Evolutionary conservation across 345 rosid species (phyloP).

Genomic region (Corchorus olitorius): DNA sequence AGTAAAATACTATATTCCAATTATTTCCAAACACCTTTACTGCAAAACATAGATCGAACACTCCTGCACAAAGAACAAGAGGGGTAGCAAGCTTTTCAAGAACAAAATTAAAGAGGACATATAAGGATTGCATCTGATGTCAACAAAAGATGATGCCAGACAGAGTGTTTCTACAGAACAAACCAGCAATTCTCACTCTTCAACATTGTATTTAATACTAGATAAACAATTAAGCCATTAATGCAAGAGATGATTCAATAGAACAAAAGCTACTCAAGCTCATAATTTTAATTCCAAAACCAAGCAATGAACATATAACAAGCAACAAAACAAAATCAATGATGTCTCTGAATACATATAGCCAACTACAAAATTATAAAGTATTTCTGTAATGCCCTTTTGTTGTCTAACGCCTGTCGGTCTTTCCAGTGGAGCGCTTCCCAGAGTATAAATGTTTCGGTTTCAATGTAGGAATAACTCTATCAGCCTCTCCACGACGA

Average conservation of each 20-base stretch:
- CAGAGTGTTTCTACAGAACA: not conserved
- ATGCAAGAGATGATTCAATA: not conserved
- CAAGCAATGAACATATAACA: not conserved
- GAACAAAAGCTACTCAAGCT: not conserved
- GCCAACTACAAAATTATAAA: not conserved
- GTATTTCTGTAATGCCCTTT: not conserved
- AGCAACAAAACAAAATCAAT: not conserved
- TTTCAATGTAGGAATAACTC: constrained; percentile 60
- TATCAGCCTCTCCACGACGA: constrained; percentile 77
- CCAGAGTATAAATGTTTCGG: constrained; percentile 74
- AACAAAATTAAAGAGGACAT: not conserved
- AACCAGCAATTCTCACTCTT: not conserved
- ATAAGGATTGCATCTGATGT: not conserved
- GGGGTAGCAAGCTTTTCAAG: not conserved
- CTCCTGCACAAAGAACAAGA: not conserved
- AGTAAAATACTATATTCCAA: not conserved
- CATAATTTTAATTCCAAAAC: not conserved
- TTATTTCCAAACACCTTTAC: not conserved
- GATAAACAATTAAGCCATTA: not conserved
- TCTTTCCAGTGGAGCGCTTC: constrained; percentile 75
- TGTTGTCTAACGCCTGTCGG: constrained; percentile 51
- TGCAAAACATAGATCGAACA: not conserved
- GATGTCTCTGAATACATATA: not conserved
- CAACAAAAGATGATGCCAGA: not conserved
- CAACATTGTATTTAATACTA: not conserved